Conservation (phyloP, 768 basidiomycete species). For the Kwoniella europaea region DNA sequence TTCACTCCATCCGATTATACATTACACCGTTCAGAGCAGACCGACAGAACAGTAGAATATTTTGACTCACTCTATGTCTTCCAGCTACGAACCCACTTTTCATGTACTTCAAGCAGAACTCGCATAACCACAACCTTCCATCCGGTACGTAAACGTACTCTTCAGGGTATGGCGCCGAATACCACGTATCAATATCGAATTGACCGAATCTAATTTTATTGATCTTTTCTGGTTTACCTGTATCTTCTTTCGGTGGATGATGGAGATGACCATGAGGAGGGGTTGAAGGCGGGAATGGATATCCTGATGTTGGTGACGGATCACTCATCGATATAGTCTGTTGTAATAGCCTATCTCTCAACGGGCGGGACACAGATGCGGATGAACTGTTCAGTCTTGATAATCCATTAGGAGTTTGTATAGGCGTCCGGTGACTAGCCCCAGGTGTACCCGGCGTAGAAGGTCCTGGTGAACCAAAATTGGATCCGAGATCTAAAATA, state of each 20-base stretch:
- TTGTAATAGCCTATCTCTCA: conserved; percentile 48
- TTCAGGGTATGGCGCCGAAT: conserved; percentile 97
- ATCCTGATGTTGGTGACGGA: conserved; percentile 20
- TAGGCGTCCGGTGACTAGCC: conserved; percentile 17
- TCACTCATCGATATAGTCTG: conserved; percentile 23
- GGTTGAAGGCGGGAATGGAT: conserved; percentile 31
- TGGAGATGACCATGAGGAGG: conserved; percentile 23
- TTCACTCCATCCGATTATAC: background rate
- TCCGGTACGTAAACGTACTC: conserved; percentile 93
- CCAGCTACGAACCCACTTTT: conserved; percentile 84
- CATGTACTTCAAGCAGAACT: conserved; percentile 98
- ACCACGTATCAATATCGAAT: conserved; percentile 97
- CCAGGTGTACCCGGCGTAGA: conserved; percentile 27
- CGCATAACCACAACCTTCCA: conserved; percentile 93
- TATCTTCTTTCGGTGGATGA: conserved; percentile 61
- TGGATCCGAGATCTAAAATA: conserved; percentile 15
- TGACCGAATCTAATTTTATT: conserved; percentile 85
- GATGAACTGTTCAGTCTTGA: conserved; percentile 9
- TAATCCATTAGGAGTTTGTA: conserved; percentile 22
- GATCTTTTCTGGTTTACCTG: conserved; percentile 61
- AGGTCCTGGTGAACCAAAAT: conserved; percentile 7
- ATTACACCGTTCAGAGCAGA: too few relatives aligned
- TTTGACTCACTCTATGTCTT: conserved; percentile 74
- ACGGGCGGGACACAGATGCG: conserved; percentile 26
- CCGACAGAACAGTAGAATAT: too few relatives aligned